These are phyloP conservation scores for Rosa hybrid DNA, from an alignment of 331 rosid species.

Conservation along the genomic window DNA sequence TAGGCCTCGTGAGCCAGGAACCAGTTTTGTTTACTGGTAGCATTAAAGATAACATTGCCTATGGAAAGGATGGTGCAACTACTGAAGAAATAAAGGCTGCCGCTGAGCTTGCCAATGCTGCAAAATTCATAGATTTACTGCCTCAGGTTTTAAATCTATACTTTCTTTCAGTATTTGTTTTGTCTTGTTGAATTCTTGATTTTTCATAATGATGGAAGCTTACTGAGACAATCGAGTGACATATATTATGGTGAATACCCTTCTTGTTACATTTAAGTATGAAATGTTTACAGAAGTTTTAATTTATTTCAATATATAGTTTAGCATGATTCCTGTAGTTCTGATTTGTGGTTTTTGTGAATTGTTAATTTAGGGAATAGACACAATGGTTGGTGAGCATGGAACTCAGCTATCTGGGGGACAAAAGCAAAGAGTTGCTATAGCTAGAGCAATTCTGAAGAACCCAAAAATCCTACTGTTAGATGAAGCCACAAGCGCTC, in stretches of 20 bases:
- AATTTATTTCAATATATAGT: neutral
- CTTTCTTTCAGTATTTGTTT: neutral
- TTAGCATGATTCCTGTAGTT: neutral
- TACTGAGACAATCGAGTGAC: neutral
- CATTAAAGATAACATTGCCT: conserved; percentile 72
- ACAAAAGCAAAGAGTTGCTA: conserved; percentile 81
- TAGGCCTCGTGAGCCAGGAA: conserved; percentile 78
- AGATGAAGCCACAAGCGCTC: conserved; percentile 91
- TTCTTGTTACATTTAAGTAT: neutral
- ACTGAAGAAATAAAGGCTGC: conserved; percentile 64
- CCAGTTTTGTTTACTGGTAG: conserved; percentile 65
- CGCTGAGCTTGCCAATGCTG: conserved; percentile 72
- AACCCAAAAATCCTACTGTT: conserved; percentile 73
- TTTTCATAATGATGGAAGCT: neutral
- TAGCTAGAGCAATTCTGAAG: conserved; percentile 78
- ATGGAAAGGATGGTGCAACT: conserved; percentile 73
- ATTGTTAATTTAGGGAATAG: conserved; percentile 54
- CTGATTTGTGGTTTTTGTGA: neutral
- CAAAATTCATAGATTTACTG: conserved; percentile 66
- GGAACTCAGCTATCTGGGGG: conserved; percentile 91
- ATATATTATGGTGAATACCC: too few relatives aligned
- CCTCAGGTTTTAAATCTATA: conserved; percentile 48
- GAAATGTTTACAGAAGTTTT: neutral
- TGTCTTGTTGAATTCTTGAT: neutral
- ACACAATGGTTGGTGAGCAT: conserved; percentile 81